Evolutionary conservation across 2,329 filamentous ascomycete species (phyloP), one percentile per base, ranked within the genome.

Genomic region (Ophiostoma ulmi): DNA sequence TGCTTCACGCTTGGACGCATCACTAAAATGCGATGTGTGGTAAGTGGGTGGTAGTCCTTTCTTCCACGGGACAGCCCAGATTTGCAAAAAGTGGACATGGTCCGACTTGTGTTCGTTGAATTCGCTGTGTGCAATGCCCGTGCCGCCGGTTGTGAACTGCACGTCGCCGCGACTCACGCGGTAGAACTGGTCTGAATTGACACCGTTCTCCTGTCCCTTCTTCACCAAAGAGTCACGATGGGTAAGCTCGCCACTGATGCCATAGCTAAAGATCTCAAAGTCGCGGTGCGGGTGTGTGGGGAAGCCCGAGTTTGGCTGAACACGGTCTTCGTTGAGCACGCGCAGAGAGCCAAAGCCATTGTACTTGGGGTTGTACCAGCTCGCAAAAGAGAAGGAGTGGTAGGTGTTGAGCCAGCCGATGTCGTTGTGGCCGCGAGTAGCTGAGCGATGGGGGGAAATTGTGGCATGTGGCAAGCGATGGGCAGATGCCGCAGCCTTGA

Each of bases 231-330:
- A 91, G 80, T 97, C 93, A 67, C 92, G 90, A 82, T 97, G 93
- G 67, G 93, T 94, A 73, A 97, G 86, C 80, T 94, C 91, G 74
- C 93, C 93, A 66, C 84, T 87, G n/a, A 97, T 83, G 76, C 96
- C 90, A 81, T 97, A 95, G 77, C 86, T 90, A 84, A 94, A 96
- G 81, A 97, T 97, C 80, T 96, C 91, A 79, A 93, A 94, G 79
- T 97, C 91, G 73, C 90, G 87, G 80, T 97, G 93, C 36, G 88
- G 88, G 78, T 97, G 93, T 0, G 91, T 93, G 4, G 92, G 92
- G 81, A 97, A 97, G 5, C 93, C 93, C 11, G 85, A 88, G 72
- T 87, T 86, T 38, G 89, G 82, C 76, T 87, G 86, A 44, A 97
- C 92, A 44, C 92, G 90, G 79, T 97, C 93, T 81, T 97, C 93